Evolutionary conservation across 2,329 filamentous ascomycete genomes (phyloP).

Genomic region (Xylaria sp.): DNA sequence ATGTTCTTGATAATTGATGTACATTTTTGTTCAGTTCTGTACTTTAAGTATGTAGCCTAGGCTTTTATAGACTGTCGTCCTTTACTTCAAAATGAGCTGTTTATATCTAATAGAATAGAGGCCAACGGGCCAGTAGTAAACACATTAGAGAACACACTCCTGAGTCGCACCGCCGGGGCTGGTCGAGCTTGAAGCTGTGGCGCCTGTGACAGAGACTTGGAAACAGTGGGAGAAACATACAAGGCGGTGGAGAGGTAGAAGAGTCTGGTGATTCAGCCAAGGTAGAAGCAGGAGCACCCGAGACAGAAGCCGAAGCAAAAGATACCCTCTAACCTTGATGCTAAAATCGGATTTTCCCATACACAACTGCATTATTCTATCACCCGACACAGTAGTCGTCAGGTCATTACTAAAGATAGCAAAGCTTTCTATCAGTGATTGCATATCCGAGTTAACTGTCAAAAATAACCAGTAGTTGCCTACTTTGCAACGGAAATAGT

Average conservation of each 20-base stretch:
- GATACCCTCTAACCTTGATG: slow-evolving; percentile 6
- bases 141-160: slow-evolving; percentile 6
- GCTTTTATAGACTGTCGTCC: neutral
- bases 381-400: neutral
- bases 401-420: slow-evolving; percentile 10
- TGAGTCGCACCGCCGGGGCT: slow-evolving; percentile 11
- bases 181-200: slow-evolving; percentile 19
- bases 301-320: neutral
- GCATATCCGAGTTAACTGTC: neutral
- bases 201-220: slow-evolving; percentile 15
- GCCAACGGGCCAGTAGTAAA: neutral
- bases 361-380: slow-evolving; percentile 9
- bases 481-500: slow-evolving; percentile 26
- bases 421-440: neutral
- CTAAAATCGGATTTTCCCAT: slow-evolving; percentile 8
- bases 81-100: too few relatives aligned
- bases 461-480: slow-evolving; percentile 23
- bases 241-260: slow-evolving; percentile 8
- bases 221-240: slow-evolving; percentile 12
- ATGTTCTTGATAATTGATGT: neutral
- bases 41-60: neutral
- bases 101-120: neutral
- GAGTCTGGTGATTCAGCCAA: neutral
- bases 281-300: slow-evolving; percentile 1
- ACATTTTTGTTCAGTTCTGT: neutral